Base-by-base conservation (phyloP, 768 basidiomycete species). In the Naganishia vaughanmartiniae region DNA sequence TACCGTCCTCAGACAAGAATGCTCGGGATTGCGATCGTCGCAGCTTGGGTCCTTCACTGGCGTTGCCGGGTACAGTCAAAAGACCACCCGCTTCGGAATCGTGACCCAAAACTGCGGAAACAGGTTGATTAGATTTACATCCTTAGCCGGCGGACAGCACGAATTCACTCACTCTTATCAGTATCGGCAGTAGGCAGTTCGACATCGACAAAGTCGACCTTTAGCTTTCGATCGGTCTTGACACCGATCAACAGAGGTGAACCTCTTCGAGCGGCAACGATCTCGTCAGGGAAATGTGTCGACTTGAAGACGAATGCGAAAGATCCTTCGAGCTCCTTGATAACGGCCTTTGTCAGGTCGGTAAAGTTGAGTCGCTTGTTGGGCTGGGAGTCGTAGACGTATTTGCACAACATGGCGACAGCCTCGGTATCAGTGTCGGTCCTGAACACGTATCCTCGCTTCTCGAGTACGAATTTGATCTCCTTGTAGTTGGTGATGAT, bases 241-340 rank as follows among this genome's bases (percentile, higher is more conserved):
- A 99, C 95, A 84, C 96, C 96, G 78, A 99, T 88, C 70, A 98
- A 83, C 34, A 99, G 87, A 33, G 96, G 96, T 17, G 95, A 97
- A 75, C 96, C 96, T 77, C 96, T 91, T 76, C 94, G 93, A 70
- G 94, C 93, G 63, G 91, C 91, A 73, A 98, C 94, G 73, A 94
- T 87, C 81, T 98, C 91, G 75, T 95, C 91, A 53, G 96, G 96
- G 85, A 88, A 99, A 84, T 98, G 93, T 39, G 81, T 82, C 6
- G 93, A 96, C 84, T 96, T 98, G 90, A 99, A 97, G 75, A 97
- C 93, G 83, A 99, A 95, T 21, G 96, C 96, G 76, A 98, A 99
- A 2, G 96, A 97, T 51, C 96, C 96, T 84, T 99, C 93, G 54
- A 99, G 87, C 83, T 99, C 95, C 84, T 93, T 95, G 79, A 98